Evolutionary conservation across 106 monocot species (phyloP).

Genomic region (Platanthera guangdongensis): DNA sequence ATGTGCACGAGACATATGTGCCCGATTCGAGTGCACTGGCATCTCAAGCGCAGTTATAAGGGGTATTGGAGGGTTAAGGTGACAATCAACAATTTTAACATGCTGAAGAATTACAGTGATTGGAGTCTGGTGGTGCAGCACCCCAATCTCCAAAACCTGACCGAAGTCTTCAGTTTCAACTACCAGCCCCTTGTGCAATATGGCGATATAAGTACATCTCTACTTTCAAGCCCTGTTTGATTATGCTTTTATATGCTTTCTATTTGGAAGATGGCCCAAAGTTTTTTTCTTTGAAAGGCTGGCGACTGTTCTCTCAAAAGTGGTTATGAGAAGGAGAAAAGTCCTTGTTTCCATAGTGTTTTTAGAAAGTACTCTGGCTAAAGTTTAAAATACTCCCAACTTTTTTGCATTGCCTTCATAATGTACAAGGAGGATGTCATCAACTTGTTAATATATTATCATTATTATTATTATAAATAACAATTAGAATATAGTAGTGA

Average conservation of each 20-base stretch:
- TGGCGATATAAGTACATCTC: slow-evolving; percentile 38
- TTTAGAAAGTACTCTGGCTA: too few relatives aligned
- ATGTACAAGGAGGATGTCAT: too few relatives aligned
- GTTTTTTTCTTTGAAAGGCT: not conserved
- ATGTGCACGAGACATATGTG: slow-evolving; percentile 77
- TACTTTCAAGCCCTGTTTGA: not conserved
- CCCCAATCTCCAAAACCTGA: slow-evolving; percentile 48
- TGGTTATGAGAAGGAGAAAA: too few relatives aligned
- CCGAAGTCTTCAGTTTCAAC: slow-evolving; percentile 65
- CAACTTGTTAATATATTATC: too few relatives aligned
- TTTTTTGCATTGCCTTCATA: too few relatives aligned
- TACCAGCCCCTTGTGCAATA: slow-evolving; percentile 42
- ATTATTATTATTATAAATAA: too few relatives aligned
- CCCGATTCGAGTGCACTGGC: slow-evolving; percentile 78
- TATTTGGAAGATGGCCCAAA: too few relatives aligned
- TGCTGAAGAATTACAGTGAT: slow-evolving; percentile 63
- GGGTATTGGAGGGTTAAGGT: slow-evolving; percentile 89
- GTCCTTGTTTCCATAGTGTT: too few relatives aligned
- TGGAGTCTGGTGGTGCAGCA: slow-evolving; percentile 86
- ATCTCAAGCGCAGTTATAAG: slow-evolving; percentile 62
- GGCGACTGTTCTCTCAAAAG: too few relatives aligned
- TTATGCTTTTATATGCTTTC: too few relatives aligned
- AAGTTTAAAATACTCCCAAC: too few relatives aligned
- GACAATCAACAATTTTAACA: slow-evolving; percentile 64
- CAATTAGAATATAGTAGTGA: too few relatives aligned